Evolutionary conservation across 2,329 filamentous ascomycete species (phyloP), one percentile per base, ranked within the genome.

Genomic region (Cladosporium sp.): DNA sequence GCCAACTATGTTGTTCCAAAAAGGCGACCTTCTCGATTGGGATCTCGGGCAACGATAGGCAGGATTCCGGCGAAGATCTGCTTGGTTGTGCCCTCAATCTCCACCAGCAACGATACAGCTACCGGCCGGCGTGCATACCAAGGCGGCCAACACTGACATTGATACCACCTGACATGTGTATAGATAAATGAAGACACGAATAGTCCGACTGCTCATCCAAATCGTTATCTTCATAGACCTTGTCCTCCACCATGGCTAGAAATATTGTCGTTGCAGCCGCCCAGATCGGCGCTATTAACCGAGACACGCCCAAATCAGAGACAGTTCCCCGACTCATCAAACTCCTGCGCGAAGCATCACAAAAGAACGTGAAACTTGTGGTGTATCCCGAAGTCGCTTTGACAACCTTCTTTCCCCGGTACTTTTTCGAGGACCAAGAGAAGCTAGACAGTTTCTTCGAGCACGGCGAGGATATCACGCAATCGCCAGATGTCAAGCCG

Each of bases 371-470:
- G 49, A 77, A 82, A 67, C 73, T 86, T 1, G 79, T 86, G 11
- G 79, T 86, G 32, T 86, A 82, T 68, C 84, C 84, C 0, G 84
- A 86, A 72, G 77, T 80, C n/a, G 81, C 84, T 13, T 78, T 86
- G 14, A 85, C 84, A 0, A 86, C 84, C 0, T 86, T 87, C 77
- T 86, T 86, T 71, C 84, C 84, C 0, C 79, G 82, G 5, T 79
- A 83, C 68, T 73, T 85, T 51, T 69, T 74, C 66, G 58, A 68
- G 48, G 67, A 69, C 8, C 67, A 68, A 39, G 72, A 79, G 10
- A 78, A 83, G 48, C 74, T 86, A 14, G 81, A 82, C 56, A 69
- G 71, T 7, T 85, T 81, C 75, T 86, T 86, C 69, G 85, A 86
- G 69, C 77, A 79, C 64, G 77, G 75, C 68, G 80, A 79, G 46